These are phyloP conservation scores for Xylaria bambusicola DNA, from an alignment of 495 filamentous ascomycete genomes.

Conservation along the genomic window DNA sequence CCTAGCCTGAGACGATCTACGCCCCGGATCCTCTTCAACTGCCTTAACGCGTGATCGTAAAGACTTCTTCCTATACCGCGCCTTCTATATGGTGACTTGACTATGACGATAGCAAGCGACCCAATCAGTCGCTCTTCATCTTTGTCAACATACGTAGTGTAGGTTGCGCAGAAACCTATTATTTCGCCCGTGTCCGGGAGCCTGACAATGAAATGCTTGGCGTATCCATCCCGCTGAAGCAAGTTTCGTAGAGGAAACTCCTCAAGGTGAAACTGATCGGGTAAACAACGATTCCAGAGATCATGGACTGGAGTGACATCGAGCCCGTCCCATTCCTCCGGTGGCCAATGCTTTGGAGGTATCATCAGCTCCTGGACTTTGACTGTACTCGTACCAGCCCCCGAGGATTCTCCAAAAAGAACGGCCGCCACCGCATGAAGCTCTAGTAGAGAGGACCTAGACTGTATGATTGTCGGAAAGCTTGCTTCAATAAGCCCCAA, in stretches of 20 bases:
- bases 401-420: constrained; percentile 50
- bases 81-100: constrained; percentile 53
- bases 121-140: constrained; percentile 57
- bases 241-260: constrained; percentile 50
- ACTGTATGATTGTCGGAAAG: constrained; percentile 51
- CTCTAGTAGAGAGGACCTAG: constrained; percentile 50
- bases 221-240: constrained; percentile 61
- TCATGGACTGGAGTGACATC: constrained; percentile 46
- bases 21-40: constrained; percentile 55
- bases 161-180: constrained; percentile 62
- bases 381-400: constrained; percentile 20
- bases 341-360: constrained; percentile 46
- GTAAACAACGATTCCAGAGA: constrained; percentile 54
- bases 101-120: constrained; percentile 60
- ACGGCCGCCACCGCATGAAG: constrained; percentile 56
- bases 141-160: constrained; percentile 56
- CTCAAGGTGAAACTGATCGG: constrained; percentile 46
- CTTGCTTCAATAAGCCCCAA: constrained; percentile 37
- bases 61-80: constrained; percentile 59
- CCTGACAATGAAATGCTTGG: constrained; percentile 63
- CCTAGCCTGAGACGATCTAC: constrained; percentile 60
- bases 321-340: constrained; percentile 49
- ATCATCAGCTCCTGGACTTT: constrained; percentile 42
- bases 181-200: constrained; percentile 51
- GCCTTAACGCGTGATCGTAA: constrained; percentile 54